These are phyloP conservation scores for Pseudogymnoascus sp. DNA, from an alignment of 2,329 filamentous ascomycete species.

Conservation along the genomic window DNA sequence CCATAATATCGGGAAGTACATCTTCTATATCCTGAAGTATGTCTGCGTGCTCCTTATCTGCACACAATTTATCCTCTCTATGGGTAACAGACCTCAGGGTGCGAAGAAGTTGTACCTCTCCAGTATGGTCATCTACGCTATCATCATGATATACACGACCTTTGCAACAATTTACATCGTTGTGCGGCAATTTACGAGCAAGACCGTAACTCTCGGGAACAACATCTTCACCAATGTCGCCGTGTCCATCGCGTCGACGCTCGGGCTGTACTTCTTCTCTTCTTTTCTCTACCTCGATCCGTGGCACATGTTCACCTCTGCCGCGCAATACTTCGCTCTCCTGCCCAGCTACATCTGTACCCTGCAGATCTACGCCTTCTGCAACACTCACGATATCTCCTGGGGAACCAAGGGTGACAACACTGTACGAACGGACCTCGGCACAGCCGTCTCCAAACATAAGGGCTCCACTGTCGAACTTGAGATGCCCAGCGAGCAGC, in stretches of 20 bases:
- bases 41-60: conserved; percentile 79
- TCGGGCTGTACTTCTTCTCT: conserved; percentile 94
- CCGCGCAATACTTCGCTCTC: conserved; percentile 85
- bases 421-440: conserved; percentile 84
- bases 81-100: conserved; percentile 93
- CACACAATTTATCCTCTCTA: conserved; percentile 91
- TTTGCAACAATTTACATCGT: conserved; percentile 89
- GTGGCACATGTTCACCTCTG: conserved; percentile 97
- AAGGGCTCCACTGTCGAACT: conserved; percentile 74
- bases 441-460: conserved; percentile 71
- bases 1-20: conserved; percentile 71
- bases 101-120: conserved; percentile 83
- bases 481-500: conserved; percentile 95
- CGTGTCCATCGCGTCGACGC: conserved; percentile 77
- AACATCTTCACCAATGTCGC: conserved; percentile 95
- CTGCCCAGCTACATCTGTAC: conserved; percentile 94
- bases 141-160: conserved; percentile 95
- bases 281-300: conserved; percentile 94
- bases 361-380: conserved; percentile 96
- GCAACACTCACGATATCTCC: conserved; percentile 97
- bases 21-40: conserved; percentile 84
- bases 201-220: conserved; percentile 59
- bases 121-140: conserved; percentile 79
- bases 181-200: conserved; percentile 60
- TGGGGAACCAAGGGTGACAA: conserved; percentile 99